Conservation (phyloP, 1,284 basidiomycete genomes). For the Sporisorium iseilematis-ciliati region DNA sequence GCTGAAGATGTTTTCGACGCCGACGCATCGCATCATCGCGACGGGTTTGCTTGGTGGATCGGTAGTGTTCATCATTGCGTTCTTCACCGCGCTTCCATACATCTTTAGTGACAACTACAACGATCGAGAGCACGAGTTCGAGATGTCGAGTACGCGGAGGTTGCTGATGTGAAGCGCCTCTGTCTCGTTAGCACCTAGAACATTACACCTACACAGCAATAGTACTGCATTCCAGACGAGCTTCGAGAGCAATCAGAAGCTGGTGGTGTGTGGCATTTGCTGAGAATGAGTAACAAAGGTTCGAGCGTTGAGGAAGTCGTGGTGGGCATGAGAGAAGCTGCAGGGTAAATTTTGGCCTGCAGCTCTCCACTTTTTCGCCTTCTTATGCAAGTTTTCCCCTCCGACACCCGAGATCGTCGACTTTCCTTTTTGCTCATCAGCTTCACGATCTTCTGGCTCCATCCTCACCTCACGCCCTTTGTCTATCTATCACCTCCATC, state of each 20-base stretch:
- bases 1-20: slow-evolving; percentile 51
- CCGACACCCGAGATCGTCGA: slow-evolving; percentile 27
- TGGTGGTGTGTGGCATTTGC: neutral
- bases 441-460: neutral
- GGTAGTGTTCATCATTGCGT: slow-evolving; percentile 24
- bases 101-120: slow-evolving; percentile 38
- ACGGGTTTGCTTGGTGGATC: slow-evolving; percentile 43
- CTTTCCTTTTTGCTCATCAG: slow-evolving; percentile 1
- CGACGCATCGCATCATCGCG: slow-evolving; percentile 46
- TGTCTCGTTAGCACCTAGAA: neutral
- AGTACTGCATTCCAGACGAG: neutral
- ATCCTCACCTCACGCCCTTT: neutral
- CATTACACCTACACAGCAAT: neutral
- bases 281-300: neutral
- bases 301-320: neutral
- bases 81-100: slow-evolving; percentile 44
- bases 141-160: slow-evolving; percentile 34
- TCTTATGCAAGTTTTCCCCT: slow-evolving; percentile 1
- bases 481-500: neutral
- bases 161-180: slow-evolving; percentile 16
- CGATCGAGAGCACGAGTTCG: slow-evolving; percentile 21
- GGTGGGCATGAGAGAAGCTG: neutral
- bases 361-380: slow-evolving; percentile 16
- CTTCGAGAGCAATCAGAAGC: neutral
- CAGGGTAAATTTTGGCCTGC: slow-evolving; percentile 7